phyloP scores from a whole-genome alignment of 768 basidiomycete species.

The Lactarius quietus region DNA sequence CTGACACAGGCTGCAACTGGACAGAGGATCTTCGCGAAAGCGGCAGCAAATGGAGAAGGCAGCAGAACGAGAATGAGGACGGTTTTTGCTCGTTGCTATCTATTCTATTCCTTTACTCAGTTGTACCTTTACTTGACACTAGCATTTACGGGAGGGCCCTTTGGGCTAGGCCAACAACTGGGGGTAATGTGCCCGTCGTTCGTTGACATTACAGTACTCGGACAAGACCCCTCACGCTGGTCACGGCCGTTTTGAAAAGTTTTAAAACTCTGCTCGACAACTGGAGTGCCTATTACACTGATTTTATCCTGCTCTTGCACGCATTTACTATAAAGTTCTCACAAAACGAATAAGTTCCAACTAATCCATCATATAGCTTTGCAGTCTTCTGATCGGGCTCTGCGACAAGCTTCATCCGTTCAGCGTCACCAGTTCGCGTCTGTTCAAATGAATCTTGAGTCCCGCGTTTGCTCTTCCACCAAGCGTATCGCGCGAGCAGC shows the following conservation, averaged over 20 bases:
- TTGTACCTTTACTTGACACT: background rate
- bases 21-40: constrained; percentile 59
- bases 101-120: background rate
- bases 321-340: constrained; percentile 36
- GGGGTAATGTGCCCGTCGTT: too few relatives aligned
- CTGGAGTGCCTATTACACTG: too few relatives aligned
- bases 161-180: too few relatives aligned
- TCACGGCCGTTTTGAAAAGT: too few relatives aligned
- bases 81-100: background rate
- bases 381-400: constrained; percentile 46
- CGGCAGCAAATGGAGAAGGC: constrained; percentile 67
- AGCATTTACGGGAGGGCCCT: too few relatives aligned
- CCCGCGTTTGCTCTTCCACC: constrained; percentile 51
- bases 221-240: too few relatives aligned
- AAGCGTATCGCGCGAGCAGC: constrained; percentile 64
- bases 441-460: constrained; percentile 55
- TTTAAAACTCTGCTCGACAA: too few relatives aligned
- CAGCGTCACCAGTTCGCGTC: constrained; percentile 51
- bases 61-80: constrained; percentile 37
- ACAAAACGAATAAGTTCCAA: constrained; percentile 51
- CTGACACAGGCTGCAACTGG: constrained; percentile 9
- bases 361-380: constrained; percentile 50
- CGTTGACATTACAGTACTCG: too few relatives aligned
- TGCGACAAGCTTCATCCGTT: constrained; percentile 58
- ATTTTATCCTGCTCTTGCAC: background rate